Conservation (phyloP, 176 grass and related monocot species). For the Ensete glaucum region DNA sequence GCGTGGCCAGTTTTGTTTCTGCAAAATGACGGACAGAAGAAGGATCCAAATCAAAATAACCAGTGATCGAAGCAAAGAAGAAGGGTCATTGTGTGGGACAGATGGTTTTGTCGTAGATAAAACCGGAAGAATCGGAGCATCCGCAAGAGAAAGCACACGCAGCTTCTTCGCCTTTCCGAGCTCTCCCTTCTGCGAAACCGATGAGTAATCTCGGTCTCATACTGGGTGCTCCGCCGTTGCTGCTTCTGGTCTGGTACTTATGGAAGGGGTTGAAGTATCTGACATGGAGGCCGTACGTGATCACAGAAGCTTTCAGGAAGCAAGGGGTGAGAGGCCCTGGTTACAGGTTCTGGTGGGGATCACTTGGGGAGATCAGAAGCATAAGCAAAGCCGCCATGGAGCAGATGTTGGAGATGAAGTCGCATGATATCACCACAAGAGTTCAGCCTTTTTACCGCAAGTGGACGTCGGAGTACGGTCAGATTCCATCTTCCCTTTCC, state of each 20-base stretch:
- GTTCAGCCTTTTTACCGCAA: slow-evolving; percentile 22
- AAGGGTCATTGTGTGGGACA: too few species aligned
- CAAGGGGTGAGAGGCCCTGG: slow-evolving; percentile 37
- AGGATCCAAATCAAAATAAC: too few species aligned
- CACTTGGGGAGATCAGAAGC: slow-evolving; percentile 21
- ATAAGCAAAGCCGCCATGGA: slow-evolving; percentile 2
- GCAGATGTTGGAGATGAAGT: slow-evolving; percentile 19
- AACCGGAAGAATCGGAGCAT: too few species aligned
- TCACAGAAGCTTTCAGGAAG: slow-evolving; percentile 17
- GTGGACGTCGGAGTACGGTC: slow-evolving; percentile 43
- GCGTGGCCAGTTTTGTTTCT: too few species aligned
- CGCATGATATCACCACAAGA: slow-evolving; percentile 27
- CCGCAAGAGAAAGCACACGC: too few species aligned
- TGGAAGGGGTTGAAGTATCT: slow-evolving; percentile 23
- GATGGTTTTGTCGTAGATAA: too few species aligned
- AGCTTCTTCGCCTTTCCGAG: too few species aligned
- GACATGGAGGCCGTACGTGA: slow-evolving; percentile 33
- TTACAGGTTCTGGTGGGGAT: slow-evolving; percentile 34
- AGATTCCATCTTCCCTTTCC: neutral
- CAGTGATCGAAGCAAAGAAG: too few species aligned
- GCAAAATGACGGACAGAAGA: too few species aligned
- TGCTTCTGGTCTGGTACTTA: slow-evolving; percentile 7
- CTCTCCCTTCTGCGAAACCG: neutral
- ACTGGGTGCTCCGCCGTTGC: slow-evolving; percentile 2
- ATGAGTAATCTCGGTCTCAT: slow-evolving; percentile 7